phyloP scores from a whole-genome alignment of 495 filamentous ascomycete species.

The Neurospora sp. region DNA sequence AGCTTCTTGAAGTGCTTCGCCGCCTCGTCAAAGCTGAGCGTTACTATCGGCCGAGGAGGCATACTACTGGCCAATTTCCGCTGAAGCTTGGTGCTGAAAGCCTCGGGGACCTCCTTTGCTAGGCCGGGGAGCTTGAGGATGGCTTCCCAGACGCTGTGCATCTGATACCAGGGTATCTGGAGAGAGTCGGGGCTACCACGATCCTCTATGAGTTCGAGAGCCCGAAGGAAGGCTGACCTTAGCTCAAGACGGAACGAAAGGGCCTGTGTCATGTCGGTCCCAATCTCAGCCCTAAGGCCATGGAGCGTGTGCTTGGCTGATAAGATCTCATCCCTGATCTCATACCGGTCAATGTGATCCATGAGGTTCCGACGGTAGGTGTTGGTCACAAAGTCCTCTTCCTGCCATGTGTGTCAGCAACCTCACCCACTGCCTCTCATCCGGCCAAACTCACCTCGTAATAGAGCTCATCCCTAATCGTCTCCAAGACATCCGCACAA shows the following conservation, averaged over 20 bases:
- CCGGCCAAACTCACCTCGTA: constrained; percentile 56
- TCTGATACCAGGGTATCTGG: constrained; percentile 37
- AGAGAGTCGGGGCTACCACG: constrained; percentile 32
- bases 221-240: constrained; percentile 50
- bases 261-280: constrained; percentile 45
- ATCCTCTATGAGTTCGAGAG: constrained; percentile 32
- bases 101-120: constrained; percentile 57
- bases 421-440: neutral
- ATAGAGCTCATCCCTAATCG: constrained; percentile 66
- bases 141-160: constrained; percentile 34
- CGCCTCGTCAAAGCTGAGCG: constrained; percentile 61
- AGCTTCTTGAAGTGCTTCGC: constrained; percentile 57
- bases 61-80: constrained; percentile 82
- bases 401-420: constrained; percentile 41
- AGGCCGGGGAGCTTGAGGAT: constrained; percentile 48
- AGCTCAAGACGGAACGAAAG: constrained; percentile 54
- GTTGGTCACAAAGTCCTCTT: constrained; percentile 92
- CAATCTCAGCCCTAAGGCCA: constrained; percentile 30
- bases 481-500: constrained; percentile 67
- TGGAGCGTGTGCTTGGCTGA: constrained; percentile 48
- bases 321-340: constrained; percentile 50
- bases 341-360: constrained; percentile 44
- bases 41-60: constrained; percentile 82
- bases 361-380: constrained; percentile 74
- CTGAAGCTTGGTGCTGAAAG: constrained; percentile 87